These are phyloP conservation scores for Oryza glaberrima DNA, from an alignment of 176 grass and related monocot species.

Conservation along the genomic window DNA sequence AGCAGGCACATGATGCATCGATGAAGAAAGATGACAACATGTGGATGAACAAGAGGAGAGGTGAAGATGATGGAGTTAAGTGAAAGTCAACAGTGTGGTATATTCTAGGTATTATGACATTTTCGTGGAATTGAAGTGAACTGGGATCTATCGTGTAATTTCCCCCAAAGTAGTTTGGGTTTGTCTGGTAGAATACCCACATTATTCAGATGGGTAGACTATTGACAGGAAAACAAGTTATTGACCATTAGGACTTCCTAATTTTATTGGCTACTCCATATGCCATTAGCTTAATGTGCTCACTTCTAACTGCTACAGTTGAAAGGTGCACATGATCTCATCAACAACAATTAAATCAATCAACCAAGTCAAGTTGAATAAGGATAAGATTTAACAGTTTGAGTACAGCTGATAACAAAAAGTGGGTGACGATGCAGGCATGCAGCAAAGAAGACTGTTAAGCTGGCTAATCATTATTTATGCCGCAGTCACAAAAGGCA, in stretches of 20 bases:
- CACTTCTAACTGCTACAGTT: conserved; percentile 20
- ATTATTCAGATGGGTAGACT: conserved; percentile 14
- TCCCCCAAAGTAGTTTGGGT: not conserved
- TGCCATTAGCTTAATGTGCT: not conserved
- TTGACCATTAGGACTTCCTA: not conserved
- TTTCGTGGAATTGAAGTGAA: not conserved
- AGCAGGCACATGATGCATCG: not conserved
- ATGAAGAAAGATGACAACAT: not conserved
- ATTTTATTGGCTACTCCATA: not conserved
- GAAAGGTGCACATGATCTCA: conserved; percentile 17
- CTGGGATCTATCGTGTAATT: not conserved
- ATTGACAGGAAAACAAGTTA: conserved; percentile 11
- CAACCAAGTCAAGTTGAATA: conserved; percentile 28
- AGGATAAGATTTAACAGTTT: conserved; percentile 41
- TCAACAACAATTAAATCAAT: conserved; percentile 28
- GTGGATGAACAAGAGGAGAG: not conserved
- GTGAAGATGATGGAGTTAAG: not conserved
- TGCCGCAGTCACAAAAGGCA: conserved; percentile 41
- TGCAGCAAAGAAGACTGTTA: conserved; percentile 42
- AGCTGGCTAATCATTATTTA: conserved; percentile 54
- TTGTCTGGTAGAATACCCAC: not conserved
- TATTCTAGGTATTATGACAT: not conserved
- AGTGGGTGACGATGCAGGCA: conserved; percentile 12
- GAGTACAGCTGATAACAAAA: conserved; percentile 43
- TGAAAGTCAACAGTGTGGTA: not conserved